Evolutionary conservation across 345 rosid genomes (phyloP).

Genomic region (Ricinus communis): DNA sequence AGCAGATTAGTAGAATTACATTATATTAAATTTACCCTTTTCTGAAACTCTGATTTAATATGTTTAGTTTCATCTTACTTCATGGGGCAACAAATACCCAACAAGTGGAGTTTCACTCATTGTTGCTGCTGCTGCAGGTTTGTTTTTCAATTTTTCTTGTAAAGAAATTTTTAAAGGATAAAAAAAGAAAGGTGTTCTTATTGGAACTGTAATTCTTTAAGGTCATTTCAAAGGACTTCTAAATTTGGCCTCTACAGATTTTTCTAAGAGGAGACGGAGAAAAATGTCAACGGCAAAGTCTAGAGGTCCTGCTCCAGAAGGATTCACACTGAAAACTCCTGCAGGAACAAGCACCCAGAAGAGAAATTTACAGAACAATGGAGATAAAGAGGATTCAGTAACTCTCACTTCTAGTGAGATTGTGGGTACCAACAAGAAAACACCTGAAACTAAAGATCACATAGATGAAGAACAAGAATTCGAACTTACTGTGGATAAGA

Average conservation of each 20-base stretch:
- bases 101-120: constrained; percentile 44
- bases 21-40: constrained; percentile 5
- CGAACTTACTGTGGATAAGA: constrained; percentile 27
- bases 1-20: background rate
- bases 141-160: constrained; percentile 8
- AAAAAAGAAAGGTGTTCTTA: background rate
- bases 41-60: constrained; percentile 10
- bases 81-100: constrained; percentile 37
- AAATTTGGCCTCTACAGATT: constrained; percentile 44
- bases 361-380: constrained; percentile 43
- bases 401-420: constrained; percentile 22
- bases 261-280: constrained; percentile 60
- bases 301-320: constrained; percentile 49
- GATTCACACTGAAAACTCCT: constrained; percentile 46
- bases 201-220: constrained; percentile 3
- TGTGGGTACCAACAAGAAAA: constrained; percentile 19
- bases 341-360: constrained; percentile 47
- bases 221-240: constrained; percentile 3
- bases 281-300: constrained; percentile 44
- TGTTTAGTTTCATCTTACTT: constrained; percentile 47
- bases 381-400: constrained; percentile 39
- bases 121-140: constrained; percentile 66
- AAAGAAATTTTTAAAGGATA: background rate
- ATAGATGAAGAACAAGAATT: constrained; percentile 32
- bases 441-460: constrained; percentile 29